Conservation (phyloP, 495 filamentous ascomycete genomes). For the Aspergillus coremiiformis region DNA sequence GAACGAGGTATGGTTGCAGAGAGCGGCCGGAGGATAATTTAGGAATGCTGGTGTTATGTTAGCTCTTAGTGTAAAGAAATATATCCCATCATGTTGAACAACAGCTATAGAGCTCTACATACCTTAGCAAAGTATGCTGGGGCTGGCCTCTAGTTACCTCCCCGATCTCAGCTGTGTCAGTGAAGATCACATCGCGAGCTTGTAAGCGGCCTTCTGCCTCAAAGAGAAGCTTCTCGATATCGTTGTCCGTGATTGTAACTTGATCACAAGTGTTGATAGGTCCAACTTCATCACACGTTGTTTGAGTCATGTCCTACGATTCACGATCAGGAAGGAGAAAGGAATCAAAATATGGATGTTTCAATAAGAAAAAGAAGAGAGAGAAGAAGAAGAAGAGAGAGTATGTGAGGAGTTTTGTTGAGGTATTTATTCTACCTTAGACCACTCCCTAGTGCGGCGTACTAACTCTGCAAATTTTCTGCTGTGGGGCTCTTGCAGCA, state of each 20-base stretch:
- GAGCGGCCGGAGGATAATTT: conserved; percentile 33
- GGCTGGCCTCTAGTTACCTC: neutral
- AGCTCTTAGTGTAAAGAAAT: too few relatives aligned
- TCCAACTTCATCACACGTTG: conserved; percentile 1
- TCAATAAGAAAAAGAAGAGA: neutral
- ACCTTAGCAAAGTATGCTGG: conserved; percentile 15
- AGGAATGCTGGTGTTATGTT: conserved; percentile 24
- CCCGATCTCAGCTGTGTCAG: neutral
- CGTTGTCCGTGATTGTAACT: conserved; percentile 41
- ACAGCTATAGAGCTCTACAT: neutral
- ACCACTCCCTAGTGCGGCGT: neutral
- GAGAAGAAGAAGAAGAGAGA: neutral
- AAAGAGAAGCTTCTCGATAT: conserved; percentile 54
- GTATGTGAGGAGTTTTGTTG: neutral
- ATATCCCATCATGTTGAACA: neutral
- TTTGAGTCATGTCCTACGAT: neutral
- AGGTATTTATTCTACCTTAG: conserved; percentile 1
- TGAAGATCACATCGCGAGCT: conserved; percentile 10
- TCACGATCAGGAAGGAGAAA: neutral
- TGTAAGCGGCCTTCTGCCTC: conserved; percentile 57
- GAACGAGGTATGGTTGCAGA: conserved; percentile 43
- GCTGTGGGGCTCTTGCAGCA: conserved; percentile 4
- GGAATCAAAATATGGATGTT: neutral
- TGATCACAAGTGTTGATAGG: conserved; percentile 13
- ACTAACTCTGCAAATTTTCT: conserved; percentile 7